A percentile compares a stretch with the other conserved stretches of the same genome.
Evolutionary conservation across 345 rosid species (phyloP).

Genomic region (Syzygium aqueum): DNA sequence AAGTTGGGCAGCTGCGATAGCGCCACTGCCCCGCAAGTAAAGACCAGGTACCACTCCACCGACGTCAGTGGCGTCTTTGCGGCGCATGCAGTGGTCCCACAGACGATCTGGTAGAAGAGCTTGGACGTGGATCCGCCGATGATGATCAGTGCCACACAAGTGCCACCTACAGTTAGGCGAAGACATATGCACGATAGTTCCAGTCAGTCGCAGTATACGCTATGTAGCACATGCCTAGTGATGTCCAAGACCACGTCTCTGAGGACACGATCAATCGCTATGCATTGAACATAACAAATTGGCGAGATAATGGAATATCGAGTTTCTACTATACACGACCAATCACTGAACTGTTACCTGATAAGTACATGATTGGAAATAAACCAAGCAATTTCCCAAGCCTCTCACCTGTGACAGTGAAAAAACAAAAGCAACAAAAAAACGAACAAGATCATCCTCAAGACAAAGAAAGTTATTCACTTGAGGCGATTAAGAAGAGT

Average conservation of each 20-base stretch:
- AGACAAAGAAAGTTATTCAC: neutral
- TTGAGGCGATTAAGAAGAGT: neutral
- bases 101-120: conserved; percentile 22
- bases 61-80: conserved; percentile 3
- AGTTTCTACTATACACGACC: neutral
- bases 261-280: neutral
- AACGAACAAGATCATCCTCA: neutral
- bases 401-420: conserved; percentile 19
- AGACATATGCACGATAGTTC: neutral
- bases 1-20: conserved; percentile 43
- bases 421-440: neutral
- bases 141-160: conserved; percentile 27
- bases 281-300: neutral
- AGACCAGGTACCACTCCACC: conserved; percentile 30
- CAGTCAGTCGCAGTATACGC: neutral
- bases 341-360: neutral
- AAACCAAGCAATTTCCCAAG: conserved; percentile 17
- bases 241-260: neutral
- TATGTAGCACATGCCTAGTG: neutral
- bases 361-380: conserved; percentile 26
- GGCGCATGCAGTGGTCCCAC: neutral
- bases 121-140: conserved; percentile 27
- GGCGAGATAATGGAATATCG: neutral
- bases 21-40: conserved; percentile 21
- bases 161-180: conserved; percentile 5